Evolutionary conservation across 495 filamentous ascomycete genomes (phyloP).

Genomic region (Tuber aestivum): DNA sequence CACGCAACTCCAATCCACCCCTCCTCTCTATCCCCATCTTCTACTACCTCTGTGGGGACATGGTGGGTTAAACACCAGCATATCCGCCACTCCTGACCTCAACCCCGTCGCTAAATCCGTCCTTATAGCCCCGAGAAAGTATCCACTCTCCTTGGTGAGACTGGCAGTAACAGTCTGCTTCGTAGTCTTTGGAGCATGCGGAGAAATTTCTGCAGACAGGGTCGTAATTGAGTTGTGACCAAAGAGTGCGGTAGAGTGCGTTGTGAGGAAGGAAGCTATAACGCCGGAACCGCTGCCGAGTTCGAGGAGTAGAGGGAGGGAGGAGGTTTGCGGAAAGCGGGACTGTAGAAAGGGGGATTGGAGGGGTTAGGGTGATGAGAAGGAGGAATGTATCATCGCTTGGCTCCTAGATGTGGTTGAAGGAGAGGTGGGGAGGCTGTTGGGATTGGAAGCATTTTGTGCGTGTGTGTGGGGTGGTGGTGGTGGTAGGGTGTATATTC

Average conservation of each 20-base stretch:
- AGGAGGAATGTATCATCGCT: constrained; percentile 94
- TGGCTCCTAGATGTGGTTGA: constrained; percentile 82
- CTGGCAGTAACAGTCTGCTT: constrained; percentile 53
- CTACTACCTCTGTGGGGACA: constrained; percentile 72
- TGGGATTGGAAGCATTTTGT: constrained; percentile 71
- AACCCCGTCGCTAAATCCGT: constrained; percentile 62
- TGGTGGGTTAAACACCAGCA: constrained; percentile 96
- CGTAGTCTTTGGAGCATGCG: constrained; percentile 67
- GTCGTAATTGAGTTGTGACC: constrained; percentile 63
- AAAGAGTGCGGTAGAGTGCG: constrained; percentile 66
- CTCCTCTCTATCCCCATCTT: constrained; percentile 46
- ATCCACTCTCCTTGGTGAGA: constrained; percentile 25
- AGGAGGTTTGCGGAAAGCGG: constrained; percentile 51
- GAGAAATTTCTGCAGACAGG: constrained; percentile 74
- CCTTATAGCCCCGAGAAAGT: constrained; percentile 57
- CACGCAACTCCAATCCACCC: constrained; percentile 67
- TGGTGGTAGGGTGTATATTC: not conserved
- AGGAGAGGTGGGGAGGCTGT: constrained; percentile 83
- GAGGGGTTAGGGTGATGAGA: constrained; percentile 82
- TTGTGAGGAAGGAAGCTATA: constrained; percentile 76
- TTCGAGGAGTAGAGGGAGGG: constrained; percentile 75
- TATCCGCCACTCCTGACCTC: constrained; percentile 57
- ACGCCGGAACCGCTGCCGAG: constrained; percentile 87
- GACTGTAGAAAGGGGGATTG: constrained; percentile 66
- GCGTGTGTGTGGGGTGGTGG: not conserved